Evolutionary conservation across 2,329 filamentous ascomycete genomes (phyloP), one percentile per base, ranked within the genome.

Genomic region (Aspergillus fumigatiaffinis): DNA sequence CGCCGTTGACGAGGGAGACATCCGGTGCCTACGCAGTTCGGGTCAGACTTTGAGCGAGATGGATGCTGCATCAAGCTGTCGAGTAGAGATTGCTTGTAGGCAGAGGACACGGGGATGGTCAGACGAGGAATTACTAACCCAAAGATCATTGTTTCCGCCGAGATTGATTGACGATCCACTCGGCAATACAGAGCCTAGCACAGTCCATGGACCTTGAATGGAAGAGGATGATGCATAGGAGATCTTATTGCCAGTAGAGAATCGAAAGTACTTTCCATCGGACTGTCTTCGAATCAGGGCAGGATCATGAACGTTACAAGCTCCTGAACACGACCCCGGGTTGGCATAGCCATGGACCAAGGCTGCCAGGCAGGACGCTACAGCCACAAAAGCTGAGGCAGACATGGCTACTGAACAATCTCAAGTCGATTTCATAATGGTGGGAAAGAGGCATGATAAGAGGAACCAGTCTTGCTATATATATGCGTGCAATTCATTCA

Each of bases 1-100:
- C 76, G 54, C 73, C 76, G 60, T 81, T 82, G n/a, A 89, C 77
- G 17, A 82, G 73, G 20, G 76, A 71, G 14, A 87, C 82, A 62
- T 89, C 86, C 0, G 87, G 87, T 1, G 87, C 87, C 85, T 86
- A 49, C 28, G 21, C 35, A 38, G 32, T 38, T 38, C 14, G 2
- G 17, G 32, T 38, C 32, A 38, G 32, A 17, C 14, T 17, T 35
- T 6, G 17, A 5, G 14, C 29, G 14, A 7, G 32, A 35, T 14
- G 12, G 12, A 6, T 14, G 32, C 14, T 7, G 32, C 32, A 35
- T 5, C 14, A 35, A 32, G 14, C 14, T 17, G 14, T 7, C 14
- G 5, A 2, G 14, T 4, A 17, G 32, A n/a, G 5, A 12, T 35
- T 17, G 32, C 4, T 17, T 17, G 17, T 14, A 35, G 32, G 14